Evolutionary conservation across 1,139 yeast species (phyloP).

Genomic region (Wickerhamiella pararugosa): DNA sequence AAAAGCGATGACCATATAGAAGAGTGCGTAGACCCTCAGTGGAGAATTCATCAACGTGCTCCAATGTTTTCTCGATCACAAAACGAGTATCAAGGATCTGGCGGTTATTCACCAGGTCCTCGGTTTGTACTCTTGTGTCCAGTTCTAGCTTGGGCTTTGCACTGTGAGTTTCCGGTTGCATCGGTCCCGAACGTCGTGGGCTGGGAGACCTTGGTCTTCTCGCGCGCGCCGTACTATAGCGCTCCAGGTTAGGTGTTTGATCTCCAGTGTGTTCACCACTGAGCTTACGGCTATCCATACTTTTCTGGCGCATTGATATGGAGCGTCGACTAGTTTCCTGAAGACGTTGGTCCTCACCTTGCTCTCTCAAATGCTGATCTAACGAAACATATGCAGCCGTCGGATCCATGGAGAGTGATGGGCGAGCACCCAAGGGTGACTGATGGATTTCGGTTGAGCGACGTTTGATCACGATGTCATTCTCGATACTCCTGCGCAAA

Average conservation of each 20-base stretch:
- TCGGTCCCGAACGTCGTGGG: too few species aligned
- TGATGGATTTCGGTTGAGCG: conserved; percentile 4
- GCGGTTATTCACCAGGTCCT: conserved; percentile 3
- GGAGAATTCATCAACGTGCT: conserved; percentile 86
- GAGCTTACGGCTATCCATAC: neutral
- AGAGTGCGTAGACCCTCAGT: conserved; percentile 89
- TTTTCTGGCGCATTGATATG: conserved; percentile 7
- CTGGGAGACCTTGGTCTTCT: too few species aligned
- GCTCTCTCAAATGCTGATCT: conserved; percentile 11
- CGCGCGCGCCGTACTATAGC: too few species aligned
- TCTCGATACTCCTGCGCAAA: conserved; percentile 63
- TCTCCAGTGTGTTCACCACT: neutral
- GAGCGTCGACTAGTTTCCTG: conserved; percentile 15
- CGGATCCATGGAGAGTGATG: conserved; percentile 6
- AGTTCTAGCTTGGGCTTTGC: too few species aligned
- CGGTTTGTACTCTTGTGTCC: too few species aligned
- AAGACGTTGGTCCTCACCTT: conserved; percentile 12
- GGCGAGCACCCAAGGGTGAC: conserved; percentile 3
- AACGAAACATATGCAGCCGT: conserved; percentile 8
- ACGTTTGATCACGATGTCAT: conserved; percentile 43
- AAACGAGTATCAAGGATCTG: conserved; percentile 55
- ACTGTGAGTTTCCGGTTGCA: too few species aligned
- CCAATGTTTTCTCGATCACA: conserved; percentile 67
- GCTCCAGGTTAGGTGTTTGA: neutral
- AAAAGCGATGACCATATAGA: conserved; percentile 65